Conservation (phyloP, 116 monocot species). For the Zostera marina region DNA sequence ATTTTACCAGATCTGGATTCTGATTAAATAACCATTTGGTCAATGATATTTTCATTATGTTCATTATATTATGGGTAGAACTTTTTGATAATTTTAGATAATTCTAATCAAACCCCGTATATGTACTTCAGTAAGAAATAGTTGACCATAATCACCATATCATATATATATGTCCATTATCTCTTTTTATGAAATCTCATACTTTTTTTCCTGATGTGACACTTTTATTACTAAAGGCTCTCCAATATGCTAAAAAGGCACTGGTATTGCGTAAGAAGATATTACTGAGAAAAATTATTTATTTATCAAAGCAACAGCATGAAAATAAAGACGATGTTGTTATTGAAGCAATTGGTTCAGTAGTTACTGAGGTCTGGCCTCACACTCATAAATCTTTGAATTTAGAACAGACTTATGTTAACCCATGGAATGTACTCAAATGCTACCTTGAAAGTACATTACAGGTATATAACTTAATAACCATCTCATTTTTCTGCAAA, state of each 20-base stretch:
- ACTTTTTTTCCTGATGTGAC: neutral
- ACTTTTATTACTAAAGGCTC: constrained; percentile 30
- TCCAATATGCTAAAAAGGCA: constrained; percentile 49
- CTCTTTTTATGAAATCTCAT: neutral
- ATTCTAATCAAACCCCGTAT: too few relatives aligned
- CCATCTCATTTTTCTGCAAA: neutral
- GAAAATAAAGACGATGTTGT: constrained; percentile 5
- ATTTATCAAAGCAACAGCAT: constrained; percentile 11
- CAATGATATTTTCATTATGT: too few relatives aligned
- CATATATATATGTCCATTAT: neutral
- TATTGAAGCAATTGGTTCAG: constrained; percentile 35
- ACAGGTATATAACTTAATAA: constrained; percentile 30
- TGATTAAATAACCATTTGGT: too few relatives aligned
- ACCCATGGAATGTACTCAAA: constrained; percentile 63
- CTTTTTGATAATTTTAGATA: too few relatives aligned
- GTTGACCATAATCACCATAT: too few relatives aligned
- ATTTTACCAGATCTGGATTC: too few relatives aligned
- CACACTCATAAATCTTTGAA: constrained; percentile 6
- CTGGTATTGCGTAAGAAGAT: constrained; percentile 37
- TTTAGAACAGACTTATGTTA: constrained; percentile 24
- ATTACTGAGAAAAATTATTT: constrained; percentile 41
- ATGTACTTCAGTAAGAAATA: too few relatives aligned
- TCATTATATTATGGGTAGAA: too few relatives aligned
- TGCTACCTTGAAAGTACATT: constrained; percentile 86
- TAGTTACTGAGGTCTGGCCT: constrained; percentile 46